These are phyloP conservation scores for Fusarium hostae DNA, from an alignment of 2,329 filamentous ascomycete genomes.

Conservation along the genomic window DNA sequence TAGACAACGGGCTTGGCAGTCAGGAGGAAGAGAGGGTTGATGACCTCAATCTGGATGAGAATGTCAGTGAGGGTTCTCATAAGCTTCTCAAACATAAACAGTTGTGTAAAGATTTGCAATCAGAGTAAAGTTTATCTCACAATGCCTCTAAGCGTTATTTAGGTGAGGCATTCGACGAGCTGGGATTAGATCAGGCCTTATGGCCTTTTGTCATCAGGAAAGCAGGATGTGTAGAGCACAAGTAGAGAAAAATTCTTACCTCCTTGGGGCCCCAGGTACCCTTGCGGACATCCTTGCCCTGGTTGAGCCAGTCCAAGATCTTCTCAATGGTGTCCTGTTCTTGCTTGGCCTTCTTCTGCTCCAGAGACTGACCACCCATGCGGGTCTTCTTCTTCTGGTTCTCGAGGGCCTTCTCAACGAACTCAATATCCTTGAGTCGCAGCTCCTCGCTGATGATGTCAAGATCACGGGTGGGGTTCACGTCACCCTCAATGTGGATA, in stretches of 20 bases:
- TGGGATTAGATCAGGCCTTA: constrained; percentile 96
- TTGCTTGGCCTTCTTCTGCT: constrained; percentile 97
- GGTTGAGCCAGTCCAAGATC: constrained; percentile 82
- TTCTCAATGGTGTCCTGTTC: constrained; percentile 95
- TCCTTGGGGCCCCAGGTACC: constrained; percentile 92
- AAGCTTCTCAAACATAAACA: constrained; percentile 4
- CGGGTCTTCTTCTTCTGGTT: constrained; percentile 93
- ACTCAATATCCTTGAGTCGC: constrained; percentile 98
- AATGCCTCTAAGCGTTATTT: constrained; percentile 77
- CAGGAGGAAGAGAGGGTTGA: constrained; percentile 95
- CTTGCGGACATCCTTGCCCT: constrained; percentile 94
- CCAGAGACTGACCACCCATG: constrained; percentile 91
- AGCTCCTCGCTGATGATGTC: constrained; percentile 98
- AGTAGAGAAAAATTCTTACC: constrained; percentile 67
- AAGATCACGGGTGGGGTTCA: constrained; percentile 92
- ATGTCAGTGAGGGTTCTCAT: constrained; percentile 39
- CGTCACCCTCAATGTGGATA: constrained; percentile 98
- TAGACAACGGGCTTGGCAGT: constrained; percentile 98
- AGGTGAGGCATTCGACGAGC: constrained; percentile 95
- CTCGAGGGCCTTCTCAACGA: constrained; percentile 94
- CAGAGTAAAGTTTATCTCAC: constrained; percentile 89
- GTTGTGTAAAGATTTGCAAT: constrained; percentile 50
- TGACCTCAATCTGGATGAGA: constrained; percentile 82
- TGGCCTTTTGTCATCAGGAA: constrained; percentile 98
- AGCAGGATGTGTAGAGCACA: constrained; percentile 28